Conservation (phyloP, 176 grass and related monocot species). For the Carex scoparia region DNA sequence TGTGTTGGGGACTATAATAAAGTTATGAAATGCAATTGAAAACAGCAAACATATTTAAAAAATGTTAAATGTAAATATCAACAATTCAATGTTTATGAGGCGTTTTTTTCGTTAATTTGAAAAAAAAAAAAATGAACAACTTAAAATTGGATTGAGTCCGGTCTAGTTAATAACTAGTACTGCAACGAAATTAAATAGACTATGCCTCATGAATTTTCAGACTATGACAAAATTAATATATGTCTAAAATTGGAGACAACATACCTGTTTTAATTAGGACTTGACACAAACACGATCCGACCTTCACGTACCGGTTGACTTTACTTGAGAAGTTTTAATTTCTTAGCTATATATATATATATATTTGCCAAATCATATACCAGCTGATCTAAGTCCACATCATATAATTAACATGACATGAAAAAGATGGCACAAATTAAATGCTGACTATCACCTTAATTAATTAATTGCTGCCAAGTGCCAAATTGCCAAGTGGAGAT, state of each 20-base stretch:
- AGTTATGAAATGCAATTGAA: not conserved
- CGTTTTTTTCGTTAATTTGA: not conserved
- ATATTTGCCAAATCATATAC: not conserved
- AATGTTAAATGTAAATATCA: not conserved
- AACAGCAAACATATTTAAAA: not conserved
- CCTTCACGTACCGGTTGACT: not conserved
- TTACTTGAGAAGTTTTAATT: not conserved
- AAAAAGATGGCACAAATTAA: conserved; percentile 17
- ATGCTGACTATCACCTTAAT: not conserved
- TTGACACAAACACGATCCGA: not conserved
- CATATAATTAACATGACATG: not conserved
- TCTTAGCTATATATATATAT: not conserved
- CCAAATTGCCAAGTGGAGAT: not conserved
- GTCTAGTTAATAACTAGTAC: too few species aligned
- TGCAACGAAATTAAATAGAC: too few species aligned
- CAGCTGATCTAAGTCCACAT: not conserved
- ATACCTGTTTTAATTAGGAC: too few species aligned
- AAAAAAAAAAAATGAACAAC: not conserved
- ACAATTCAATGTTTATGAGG: not conserved
- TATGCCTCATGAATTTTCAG: too few species aligned
- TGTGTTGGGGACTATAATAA: not conserved
- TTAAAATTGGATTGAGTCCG: too few species aligned
- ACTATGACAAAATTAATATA: too few species aligned
- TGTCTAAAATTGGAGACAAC: too few species aligned
- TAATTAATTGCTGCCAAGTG: not conserved